These are phyloP conservation scores for Pseudozyma hubeiensis DNA, from an alignment of 1,284 basidiomycete genomes.

Conservation along the genomic window DNA sequence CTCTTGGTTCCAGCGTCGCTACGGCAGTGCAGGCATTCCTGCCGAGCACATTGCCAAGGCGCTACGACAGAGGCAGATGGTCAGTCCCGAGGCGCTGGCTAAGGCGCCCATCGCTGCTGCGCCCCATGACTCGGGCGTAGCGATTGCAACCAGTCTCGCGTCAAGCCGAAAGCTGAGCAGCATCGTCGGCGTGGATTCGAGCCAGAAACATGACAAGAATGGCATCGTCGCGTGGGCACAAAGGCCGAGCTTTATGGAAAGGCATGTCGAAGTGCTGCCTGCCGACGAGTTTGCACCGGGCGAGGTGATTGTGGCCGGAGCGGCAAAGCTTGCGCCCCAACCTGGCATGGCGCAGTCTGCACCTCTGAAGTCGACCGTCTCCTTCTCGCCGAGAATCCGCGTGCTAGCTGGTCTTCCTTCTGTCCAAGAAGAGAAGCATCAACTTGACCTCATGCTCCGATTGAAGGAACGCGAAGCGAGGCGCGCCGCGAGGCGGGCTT, in stretches of 20 bases:
- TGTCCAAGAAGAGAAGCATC: constrained; percentile 30
- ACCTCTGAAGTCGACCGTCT: constrained; percentile 3
- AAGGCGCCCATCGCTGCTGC: constrained; percentile 42
- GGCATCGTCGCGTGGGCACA: constrained; percentile 44
- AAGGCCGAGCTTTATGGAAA: constrained; percentile 23
- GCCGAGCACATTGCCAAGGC: constrained; percentile 39
- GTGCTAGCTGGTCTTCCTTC: constrained; percentile 46
- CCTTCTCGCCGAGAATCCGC: constrained; percentile 39
- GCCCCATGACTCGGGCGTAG: constrained; percentile 2
- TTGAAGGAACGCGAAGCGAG: constrained; percentile 8
- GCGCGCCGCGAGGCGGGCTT: constrained; percentile 11
- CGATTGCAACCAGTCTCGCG: background rate
- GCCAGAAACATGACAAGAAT: constrained; percentile 25
- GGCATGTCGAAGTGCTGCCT: constrained; percentile 18
- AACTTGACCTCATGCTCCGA: constrained; percentile 8
- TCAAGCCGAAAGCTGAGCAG: constrained; percentile 15
- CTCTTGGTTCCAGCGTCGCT: constrained; percentile 55
- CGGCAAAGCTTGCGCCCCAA: constrained; percentile 1
- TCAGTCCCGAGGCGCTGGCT: constrained; percentile 56
- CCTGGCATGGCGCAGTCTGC: background rate
- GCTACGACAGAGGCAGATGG: constrained; percentile 39
- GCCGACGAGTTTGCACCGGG: constrained; percentile 32
- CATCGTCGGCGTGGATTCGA: constrained; percentile 3
- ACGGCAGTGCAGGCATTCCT: constrained; percentile 49
- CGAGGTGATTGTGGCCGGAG: constrained; percentile 23